phyloP scores from a whole-genome alignment of 2,329 filamentous ascomycete species.

The Rutstroemia sp. region DNA sequence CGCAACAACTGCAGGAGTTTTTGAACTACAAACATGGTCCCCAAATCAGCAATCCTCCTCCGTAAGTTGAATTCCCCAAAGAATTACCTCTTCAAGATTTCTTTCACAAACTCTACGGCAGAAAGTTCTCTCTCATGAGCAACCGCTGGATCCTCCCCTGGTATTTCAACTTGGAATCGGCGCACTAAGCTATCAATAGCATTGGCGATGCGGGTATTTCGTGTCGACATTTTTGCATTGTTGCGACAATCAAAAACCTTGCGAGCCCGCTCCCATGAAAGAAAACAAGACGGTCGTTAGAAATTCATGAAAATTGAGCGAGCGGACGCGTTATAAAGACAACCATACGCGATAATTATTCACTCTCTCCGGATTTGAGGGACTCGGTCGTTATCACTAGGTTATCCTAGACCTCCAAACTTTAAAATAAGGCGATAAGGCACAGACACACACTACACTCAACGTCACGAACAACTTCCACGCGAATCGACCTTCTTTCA shows the following conservation, averaged over 20 bases:
- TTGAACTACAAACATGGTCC: constrained; percentile 18
- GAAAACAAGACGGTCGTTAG: neutral
- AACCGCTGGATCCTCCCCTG: constrained; percentile 58
- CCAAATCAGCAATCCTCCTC: constrained; percentile 7
- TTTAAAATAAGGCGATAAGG: constrained; percentile 8
- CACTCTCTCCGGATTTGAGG: neutral
- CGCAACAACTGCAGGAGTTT: constrained; percentile 28
- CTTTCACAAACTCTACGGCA: constrained; percentile 42
- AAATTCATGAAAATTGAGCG: constrained; percentile 2
- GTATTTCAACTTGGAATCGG: constrained; percentile 61
- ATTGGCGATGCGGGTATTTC: constrained; percentile 60
- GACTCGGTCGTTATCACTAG: neutral
- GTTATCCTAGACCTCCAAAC: constrained; percentile 6
- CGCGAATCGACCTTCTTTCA: constrained; percentile 12
- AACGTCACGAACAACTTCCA: constrained; percentile 15
- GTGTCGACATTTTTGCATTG: constrained; percentile 29
- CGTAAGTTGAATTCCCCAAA: neutral
- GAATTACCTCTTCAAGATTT: constrained; percentile 35
- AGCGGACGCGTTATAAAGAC: constrained; percentile 6
- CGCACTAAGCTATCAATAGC: constrained; percentile 74
- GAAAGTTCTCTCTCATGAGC: constrained; percentile 63
- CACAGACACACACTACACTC: neutral
- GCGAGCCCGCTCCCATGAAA: neutral
- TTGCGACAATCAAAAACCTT: constrained; percentile 14
- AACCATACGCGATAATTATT: constrained; percentile 7